Evolutionary conservation across 1,284 basidiomycete species (phyloP).

Genomic region (Leccinum angustisporum): DNA sequence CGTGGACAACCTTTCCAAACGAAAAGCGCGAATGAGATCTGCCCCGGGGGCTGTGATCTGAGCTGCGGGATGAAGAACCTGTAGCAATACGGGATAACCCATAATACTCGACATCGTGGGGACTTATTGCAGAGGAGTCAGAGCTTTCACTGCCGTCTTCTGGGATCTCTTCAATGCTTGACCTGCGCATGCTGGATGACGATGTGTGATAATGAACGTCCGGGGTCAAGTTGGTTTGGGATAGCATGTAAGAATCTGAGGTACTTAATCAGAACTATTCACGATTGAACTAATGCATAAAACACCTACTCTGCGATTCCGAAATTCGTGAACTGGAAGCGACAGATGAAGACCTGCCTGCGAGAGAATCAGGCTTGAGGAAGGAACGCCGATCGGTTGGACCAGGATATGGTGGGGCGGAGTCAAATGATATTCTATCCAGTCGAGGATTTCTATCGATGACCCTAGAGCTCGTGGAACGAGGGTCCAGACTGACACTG

Average conservation of each 20-base stretch:
- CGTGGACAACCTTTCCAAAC: conserved; percentile 37
- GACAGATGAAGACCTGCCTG: conserved; percentile 12
- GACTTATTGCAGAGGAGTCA: neutral
- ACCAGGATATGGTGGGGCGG: conserved; percentile 22
- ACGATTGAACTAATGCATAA: neutral
- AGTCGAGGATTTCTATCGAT: neutral
- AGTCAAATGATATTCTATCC: conserved; percentile 2
- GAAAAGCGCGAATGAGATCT: conserved; percentile 40
- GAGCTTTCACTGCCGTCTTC: conserved; percentile 26
- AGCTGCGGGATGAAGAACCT: conserved; percentile 16
- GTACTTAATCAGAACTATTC: neutral
- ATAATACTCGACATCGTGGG: conserved; percentile 13
- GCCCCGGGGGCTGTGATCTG: conserved; percentile 25
- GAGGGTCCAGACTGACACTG: conserved; percentile 21
- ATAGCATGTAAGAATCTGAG: conserved; percentile 14
- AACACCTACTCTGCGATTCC: conserved; percentile 15
- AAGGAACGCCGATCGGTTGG: neutral
- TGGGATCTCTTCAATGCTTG: conserved; percentile 39
- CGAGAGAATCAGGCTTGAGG: neutral
- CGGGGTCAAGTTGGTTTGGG: neutral
- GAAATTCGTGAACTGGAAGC: conserved; percentile 13
- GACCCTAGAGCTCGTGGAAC: neutral
- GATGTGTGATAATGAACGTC: conserved; percentile 18
- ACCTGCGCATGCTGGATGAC: conserved; percentile 32
- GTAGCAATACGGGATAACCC: conserved; percentile 20